These are phyloP conservation scores for Yarrowia keelungensis DNA, from an alignment of 805 yeast species.

Conservation along the genomic window DNA sequence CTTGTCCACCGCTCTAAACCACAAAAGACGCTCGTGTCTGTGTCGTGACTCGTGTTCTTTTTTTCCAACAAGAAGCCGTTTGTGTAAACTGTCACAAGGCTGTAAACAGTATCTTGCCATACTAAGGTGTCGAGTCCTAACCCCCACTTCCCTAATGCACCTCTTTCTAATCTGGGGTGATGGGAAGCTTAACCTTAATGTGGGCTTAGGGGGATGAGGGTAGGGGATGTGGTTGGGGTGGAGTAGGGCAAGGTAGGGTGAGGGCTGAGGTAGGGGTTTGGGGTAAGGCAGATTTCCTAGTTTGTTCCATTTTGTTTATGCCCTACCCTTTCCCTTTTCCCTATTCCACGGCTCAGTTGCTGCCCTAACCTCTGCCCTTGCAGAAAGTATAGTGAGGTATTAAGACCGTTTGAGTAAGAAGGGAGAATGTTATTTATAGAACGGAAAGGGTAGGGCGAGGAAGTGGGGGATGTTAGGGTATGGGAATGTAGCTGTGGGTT, in stretches of 20 bases:
- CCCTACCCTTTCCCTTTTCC: too few species aligned
- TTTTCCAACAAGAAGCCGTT: neutral
- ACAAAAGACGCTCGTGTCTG: too few species aligned
- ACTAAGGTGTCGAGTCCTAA: neutral
- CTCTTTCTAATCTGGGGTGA: slow-evolving; percentile 40
- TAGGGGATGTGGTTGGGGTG: neutral
- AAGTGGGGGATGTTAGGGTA: neutral
- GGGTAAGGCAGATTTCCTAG: neutral
- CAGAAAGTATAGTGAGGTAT: slow-evolving; percentile 12
- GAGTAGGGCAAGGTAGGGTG: neutral
- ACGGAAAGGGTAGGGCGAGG: too few species aligned
- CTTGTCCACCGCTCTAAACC: neutral
- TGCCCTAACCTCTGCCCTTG: slow-evolving; percentile 4
- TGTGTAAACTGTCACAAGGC: neutral
- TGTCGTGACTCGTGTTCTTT: too few species aligned
- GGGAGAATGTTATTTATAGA: neutral
- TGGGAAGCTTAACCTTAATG: neutral
- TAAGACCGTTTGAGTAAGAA: neutral
- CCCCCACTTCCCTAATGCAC: slow-evolving; percentile 40
- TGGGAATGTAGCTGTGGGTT: neutral
- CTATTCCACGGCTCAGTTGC: neutral
- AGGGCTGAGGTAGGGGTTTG: neutral
- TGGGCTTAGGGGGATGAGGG: neutral
- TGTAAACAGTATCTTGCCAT: neutral
- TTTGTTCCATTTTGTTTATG: too few species aligned